Evolutionary conservation across 2,329 filamentous ascomycete genomes (phyloP), one percentile per base, ranked within the genome.

Genomic region (Cladosporium sphaerospermum): DNA sequence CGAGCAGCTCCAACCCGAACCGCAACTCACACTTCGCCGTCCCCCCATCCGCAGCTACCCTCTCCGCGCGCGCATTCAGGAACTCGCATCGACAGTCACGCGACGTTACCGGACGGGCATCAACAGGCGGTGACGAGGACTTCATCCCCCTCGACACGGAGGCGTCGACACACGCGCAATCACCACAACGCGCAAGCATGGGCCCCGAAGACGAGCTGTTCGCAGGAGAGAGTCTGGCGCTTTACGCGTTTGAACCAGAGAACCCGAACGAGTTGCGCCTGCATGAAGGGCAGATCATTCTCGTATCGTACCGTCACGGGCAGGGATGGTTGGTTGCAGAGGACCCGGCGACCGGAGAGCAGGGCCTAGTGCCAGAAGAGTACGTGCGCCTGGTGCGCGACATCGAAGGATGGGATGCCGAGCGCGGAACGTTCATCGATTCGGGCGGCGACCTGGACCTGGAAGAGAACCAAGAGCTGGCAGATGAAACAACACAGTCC

Each of bases 291-390:
- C 93, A 99, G 66, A 89, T 96, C 54, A 96, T 99, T 53, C 87
- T 93, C 76, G 91, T 99, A 19, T 95, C 89, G 13, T 99, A 97
- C 69, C 82, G 93, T 41, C 91, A 97, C 67, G 92, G 92, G 13
- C 90, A 97, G 71, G 93, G 93, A 52, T 99, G 93, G 93, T 78
- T 99, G 48, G 93, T 99, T 19, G 93, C 93, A 3, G 89, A 96
- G 72, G 93, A 99, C 65, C 91, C 92, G 10, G 91, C 89, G 69
- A 96, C 90, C 1, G 89, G 81, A 2, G 93, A 99, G 72, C 95
- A 89, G 64, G 93, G 93, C 1, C 78, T 99, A 34, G 93, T 99
- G 1, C 93, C 93, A 0, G 93, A 99, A 71, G 91, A 95, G 70
- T 99, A 97, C 67, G 93, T 99, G 40, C 84, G 93, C 13, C 76